Base-by-base conservation (phyloP, 495 filamentous ascomycete genomes). In the Talaromyces borbonicus region DNA sequence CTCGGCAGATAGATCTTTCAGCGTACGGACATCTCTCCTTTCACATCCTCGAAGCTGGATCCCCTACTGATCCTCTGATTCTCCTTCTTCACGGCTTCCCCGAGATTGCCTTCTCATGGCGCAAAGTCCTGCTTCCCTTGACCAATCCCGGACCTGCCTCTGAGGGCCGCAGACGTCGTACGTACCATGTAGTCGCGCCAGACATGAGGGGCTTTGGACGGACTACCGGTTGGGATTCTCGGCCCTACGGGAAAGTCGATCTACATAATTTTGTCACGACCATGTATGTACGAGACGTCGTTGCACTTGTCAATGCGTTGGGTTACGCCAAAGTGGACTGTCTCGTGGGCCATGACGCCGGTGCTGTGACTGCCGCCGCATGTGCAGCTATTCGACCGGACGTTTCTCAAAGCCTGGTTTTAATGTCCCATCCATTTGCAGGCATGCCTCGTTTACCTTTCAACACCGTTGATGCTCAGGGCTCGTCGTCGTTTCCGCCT, bases 151-250 rank as follows among this genome's bases (percentile, higher is more conserved):
- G 77, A 24, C 11, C 26, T 6, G 26, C 26, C 6, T 11, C 6
- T 22, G 2, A 8, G 14, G 8, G 16, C 8, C 30, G 30, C 15
- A 11, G 35, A 12, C 35, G 35, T 38, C 35, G 38, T 16, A 14
- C 26, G 37, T 84, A 77, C 58, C 67, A 79, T 57, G 78, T 78
- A 44, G 73, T 84, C 4, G 80, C 81, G 2, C 72, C 75, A 32
- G 81, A 86, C 58, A 79, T 83, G 51, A 73, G 81, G 30, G 81
- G 81, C 16, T 86, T 83, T 52, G 81, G 81, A 12, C 71, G 79
- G 33, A 84, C 80, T 0, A 74, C 65, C 0, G 77, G 77, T 33
- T 82, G 79, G 78, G 72, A 80, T 50, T 66, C 56, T 0, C 57
- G 65, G 6, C 43, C 55, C 4, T 82, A 66, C 51, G 56, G 66